Base-by-base conservation (phyloP, 495 filamentous ascomycete species). In the Apodospora peruviana region DNA sequence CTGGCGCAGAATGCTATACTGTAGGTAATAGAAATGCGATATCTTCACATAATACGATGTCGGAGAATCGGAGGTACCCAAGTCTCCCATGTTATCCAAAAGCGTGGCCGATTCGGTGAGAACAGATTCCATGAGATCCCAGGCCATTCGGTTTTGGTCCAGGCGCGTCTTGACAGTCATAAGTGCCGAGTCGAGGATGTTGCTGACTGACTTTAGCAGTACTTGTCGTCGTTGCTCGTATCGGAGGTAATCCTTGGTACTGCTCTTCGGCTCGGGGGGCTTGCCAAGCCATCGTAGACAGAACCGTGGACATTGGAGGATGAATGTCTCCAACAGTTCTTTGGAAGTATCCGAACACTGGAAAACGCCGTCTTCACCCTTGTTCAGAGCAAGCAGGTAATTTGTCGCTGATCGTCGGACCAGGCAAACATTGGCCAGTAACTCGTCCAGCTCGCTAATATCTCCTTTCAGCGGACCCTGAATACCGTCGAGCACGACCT, bases 21-120 rank as follows among this genome's bases (percentile, higher is more conserved):
- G 77, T 18, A 81, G 72, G 73, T 86, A 93, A 60, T 89, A 91
- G 14, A 89, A 69, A 60, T 91, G 88, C 0, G 89, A 93, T 23
- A 95, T 72, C 59, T 83, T 77, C 21, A 81, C 72, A 42, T 79
- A 61, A 64, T 76, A 75, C 16, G 67, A 70, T 16, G 57, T 45
- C 9, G 62, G 57, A 3, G 65, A 50, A n/a, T 64, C 64, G 11
- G 50, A 29, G 53, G 24, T 45, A 18, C 19, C 57, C 42, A 41
- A 48, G 42, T 69, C 60, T 5, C 71, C 69, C 25, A 82, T 67
- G 47, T 72, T 61, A 32, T 78, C 74, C 18, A 78, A 55, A 18
- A 86, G 63, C 1, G 68, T 57, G 22, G 69, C 53, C 53, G 73
- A 80, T 54, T 83, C 80, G 54, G 74, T 70, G 19, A 87, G 68